Conservation (phyloP, 2,329 filamentous ascomycete species). For the Malbranchea zuffiana region DNA sequence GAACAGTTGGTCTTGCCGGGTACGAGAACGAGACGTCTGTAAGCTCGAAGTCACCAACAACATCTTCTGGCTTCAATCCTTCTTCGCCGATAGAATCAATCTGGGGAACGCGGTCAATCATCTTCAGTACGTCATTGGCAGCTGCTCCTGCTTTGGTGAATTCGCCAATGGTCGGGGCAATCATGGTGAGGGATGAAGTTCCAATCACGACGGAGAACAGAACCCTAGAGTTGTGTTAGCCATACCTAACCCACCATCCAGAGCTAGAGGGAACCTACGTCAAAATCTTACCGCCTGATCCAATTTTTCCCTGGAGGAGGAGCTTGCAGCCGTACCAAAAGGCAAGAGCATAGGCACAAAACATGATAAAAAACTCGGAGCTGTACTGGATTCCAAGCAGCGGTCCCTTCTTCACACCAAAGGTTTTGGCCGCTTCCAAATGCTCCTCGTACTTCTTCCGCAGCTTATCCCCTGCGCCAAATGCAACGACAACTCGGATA, state of each 20-base stretch:
- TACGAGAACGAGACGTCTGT: constrained; percentile 38
- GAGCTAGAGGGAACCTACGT: constrained; percentile 15
- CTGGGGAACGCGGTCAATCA: constrained; percentile 32
- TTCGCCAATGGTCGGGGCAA: constrained; percentile 33
- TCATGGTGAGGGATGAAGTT: constrained; percentile 28
- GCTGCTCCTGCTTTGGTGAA: constrained; percentile 37
- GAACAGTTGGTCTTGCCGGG: constrained; percentile 35
- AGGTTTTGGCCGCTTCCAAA: constrained; percentile 18
- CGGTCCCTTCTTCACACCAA: constrained; percentile 22
- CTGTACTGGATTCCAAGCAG: constrained; percentile 24
- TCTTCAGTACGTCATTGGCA: constrained; percentile 27
- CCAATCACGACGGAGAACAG: constrained; percentile 27
- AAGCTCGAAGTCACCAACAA: constrained; percentile 29
- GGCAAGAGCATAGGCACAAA: constrained; percentile 24
- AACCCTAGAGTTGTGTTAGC: constrained; percentile 14
- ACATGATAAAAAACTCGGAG: constrained; percentile 24
- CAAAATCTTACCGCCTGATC: constrained; percentile 19
- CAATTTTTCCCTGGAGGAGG: constrained; percentile 18
- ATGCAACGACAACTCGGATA: constrained; percentile 41
- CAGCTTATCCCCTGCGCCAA: constrained; percentile 29
- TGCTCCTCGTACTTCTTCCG: constrained; percentile 21
- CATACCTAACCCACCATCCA: constrained; percentile 4
- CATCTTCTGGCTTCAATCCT: constrained; percentile 18
- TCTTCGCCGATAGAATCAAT: constrained; percentile 28
- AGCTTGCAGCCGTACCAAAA: constrained; percentile 28